Conservation (phyloP, 2,329 filamentous ascomycete species). For the Aaosphaeria arxii region DNA sequence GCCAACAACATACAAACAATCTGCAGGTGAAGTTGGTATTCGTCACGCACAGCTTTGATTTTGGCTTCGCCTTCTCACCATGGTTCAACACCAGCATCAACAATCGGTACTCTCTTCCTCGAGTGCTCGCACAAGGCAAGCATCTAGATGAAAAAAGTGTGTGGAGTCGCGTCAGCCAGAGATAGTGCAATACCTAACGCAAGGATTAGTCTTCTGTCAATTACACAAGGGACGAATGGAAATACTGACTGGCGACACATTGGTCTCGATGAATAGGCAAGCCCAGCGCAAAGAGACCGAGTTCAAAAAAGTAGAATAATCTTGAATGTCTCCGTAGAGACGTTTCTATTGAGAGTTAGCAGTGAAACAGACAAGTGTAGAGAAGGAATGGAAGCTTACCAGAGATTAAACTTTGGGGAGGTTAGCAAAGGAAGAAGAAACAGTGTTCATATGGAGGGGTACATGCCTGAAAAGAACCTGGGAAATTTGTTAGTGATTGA, state of each 20-base stretch:
- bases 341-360: background rate
- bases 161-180: background rate
- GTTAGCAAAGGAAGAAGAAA: too few species aligned
- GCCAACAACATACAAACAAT: too few species aligned
- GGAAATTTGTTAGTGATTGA: background rate
- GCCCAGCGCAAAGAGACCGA: constrained; percentile 1
- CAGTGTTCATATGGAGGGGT: too few species aligned
- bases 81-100: background rate
- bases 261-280: constrained; percentile 1
- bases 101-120: background rate
- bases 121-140: background rate
- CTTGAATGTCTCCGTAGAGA: constrained; percentile 1
- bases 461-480: constrained; percentile 1
- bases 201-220: too few species aligned
- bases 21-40: too few species aligned
- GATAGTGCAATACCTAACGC: too few species aligned
- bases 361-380: too few species aligned
- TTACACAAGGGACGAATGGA: too few species aligned
- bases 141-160: constrained; percentile 1
- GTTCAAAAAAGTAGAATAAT: constrained; percentile 5
- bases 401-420: constrained; percentile 1
- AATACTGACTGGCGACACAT: background rate
- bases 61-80: too few species aligned
- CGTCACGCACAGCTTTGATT: too few species aligned
- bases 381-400: background rate